Conservation (phyloP, 257 asterid species). For the Ligustrum vulgare region DNA sequence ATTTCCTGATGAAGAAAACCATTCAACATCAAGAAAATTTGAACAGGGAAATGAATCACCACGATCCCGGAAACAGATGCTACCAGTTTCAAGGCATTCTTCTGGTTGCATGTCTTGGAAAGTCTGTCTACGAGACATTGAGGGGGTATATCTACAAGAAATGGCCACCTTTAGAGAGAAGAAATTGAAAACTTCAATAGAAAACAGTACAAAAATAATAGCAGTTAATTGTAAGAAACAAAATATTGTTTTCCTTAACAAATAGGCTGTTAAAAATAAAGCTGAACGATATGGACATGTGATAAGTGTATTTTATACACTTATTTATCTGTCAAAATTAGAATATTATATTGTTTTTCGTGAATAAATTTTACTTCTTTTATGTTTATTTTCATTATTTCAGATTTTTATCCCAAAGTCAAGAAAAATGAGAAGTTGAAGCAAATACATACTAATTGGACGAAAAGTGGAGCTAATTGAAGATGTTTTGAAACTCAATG, state of each 20-base stretch:
- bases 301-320: too few species aligned
- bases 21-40: constrained; percentile 72
- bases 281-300: not conserved
- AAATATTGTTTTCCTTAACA: constrained; percentile 1
- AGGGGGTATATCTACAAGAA: constrained; percentile 60
- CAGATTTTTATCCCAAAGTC: too few species aligned
- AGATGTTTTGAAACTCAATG: too few species aligned
- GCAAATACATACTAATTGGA: too few species aligned
- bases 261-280: not conserved
- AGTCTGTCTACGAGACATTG: constrained; percentile 55
- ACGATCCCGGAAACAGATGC: constrained; percentile 37
- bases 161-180: constrained; percentile 10
- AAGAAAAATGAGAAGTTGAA: too few species aligned
- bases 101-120: constrained; percentile 47
- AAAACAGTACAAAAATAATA: not conserved
- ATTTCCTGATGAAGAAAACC: constrained; percentile 89
- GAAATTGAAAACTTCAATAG: not conserved
- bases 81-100: constrained; percentile 41
- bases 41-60: constrained; percentile 61
- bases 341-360: too few species aligned
- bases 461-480: too few species aligned
- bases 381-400: too few species aligned
- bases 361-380: too few species aligned
- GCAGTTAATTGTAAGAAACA: not conserved
- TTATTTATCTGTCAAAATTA: too few species aligned